Conservation (phyloP, 2,329 filamentous ascomycete species). For the Aspergillus quadrilineatus region DNA sequence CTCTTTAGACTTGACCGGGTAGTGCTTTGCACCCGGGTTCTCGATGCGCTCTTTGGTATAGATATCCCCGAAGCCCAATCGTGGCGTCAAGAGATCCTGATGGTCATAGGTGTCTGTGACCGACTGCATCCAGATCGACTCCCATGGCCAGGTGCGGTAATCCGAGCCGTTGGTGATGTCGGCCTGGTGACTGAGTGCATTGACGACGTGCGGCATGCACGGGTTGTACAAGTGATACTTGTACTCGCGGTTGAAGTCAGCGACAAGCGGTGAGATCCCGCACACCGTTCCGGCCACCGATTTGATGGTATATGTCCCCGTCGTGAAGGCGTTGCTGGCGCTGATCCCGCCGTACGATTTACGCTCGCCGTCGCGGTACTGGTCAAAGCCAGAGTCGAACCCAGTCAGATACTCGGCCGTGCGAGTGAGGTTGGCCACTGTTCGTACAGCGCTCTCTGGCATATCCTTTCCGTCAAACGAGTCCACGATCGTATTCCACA, state of each 20-base stretch:
- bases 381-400: constrained; percentile 26
- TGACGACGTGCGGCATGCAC: constrained; percentile 42
- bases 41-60: constrained; percentile 29
- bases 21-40: constrained; percentile 26
- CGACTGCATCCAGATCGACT: constrained; percentile 36
- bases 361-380: constrained; percentile 20
- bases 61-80: constrained; percentile 29
- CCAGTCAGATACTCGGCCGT: constrained; percentile 32
- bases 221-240: constrained; percentile 47
- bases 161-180: constrained; percentile 25
- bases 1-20: constrained; percentile 26
- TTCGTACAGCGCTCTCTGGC: constrained; percentile 30
- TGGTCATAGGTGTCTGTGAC: constrained; percentile 33
- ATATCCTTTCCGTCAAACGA: constrained; percentile 37
- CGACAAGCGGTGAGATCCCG: constrained; percentile 44
- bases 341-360: constrained; percentile 43
- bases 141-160: constrained; percentile 35
- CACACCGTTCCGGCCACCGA: constrained; percentile 45
- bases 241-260: constrained; percentile 46
- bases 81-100: constrained; percentile 28
- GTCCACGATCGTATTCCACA: constrained; percentile 37
- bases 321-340: constrained; percentile 43
- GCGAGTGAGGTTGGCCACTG: constrained; percentile 29
- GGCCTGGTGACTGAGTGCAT: constrained; percentile 25
- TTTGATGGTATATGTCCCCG: constrained; percentile 48